Evolutionary conservation across 1,284 basidiomycete species (phyloP), one percentile per base, ranked within the genome.

Genomic region (Sporisorium exsertum): DNA sequence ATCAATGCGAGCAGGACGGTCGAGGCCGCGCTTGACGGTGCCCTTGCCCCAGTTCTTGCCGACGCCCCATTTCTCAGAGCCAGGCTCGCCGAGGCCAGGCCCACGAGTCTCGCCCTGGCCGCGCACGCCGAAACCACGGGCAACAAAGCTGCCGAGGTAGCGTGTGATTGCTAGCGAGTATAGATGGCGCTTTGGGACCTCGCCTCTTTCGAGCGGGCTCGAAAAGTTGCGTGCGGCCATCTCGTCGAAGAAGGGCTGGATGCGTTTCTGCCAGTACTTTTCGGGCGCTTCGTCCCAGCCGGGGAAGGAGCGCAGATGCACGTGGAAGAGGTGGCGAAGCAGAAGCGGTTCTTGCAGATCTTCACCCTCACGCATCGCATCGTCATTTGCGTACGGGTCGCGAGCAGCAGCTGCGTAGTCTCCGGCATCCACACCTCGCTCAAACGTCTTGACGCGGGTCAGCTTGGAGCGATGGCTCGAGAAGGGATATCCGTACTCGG

Each of bases 41-140:
- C 83, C 83, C 35, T 80, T 80, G 50, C 82, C 83, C 83, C 83
- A 84, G n/a, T 79, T 55, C 63, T 84, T 84, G 22, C 83, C 83
- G n/a, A 80, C 80, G 37, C 81, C 83, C 83, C 83, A 84, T 24
- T 64, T 58, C 35, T 84, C 83, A 22, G 73, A 71, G 52, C 83
- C 82, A 2, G 78, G 77, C 2, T 79, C 78, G 22, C 83, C 83
- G 1, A 78, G 50, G 10, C 83, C 83, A 10, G 83, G 83, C 9
- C 83, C 83, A 7, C 80, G 79, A 16, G 72, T 69, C 72, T 84
- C 82, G 53, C 77, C 79, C 22, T 75, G 63, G 46, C 82, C 82
- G 16, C 83, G 79, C 40, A 84, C 78, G 42, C 83, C 83, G 22
- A 84, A 64, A 18, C 83, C 83, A 53, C 83, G 77, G 5, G 81